Conservation (phyloP, 345 rosid species). For the Clausena lansium region DNA sequence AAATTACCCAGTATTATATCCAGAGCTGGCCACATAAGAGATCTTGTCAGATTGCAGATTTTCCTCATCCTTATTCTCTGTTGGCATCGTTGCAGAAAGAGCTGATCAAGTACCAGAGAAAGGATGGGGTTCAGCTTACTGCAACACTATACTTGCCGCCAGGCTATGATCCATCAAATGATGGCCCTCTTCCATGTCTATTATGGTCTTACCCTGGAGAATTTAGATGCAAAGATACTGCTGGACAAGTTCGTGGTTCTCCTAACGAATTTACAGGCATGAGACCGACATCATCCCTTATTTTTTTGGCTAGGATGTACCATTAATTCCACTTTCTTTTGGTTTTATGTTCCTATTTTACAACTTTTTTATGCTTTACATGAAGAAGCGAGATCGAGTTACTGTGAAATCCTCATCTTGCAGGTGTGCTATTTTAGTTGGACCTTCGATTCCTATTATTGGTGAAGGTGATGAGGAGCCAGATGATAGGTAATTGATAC, state of each 20-base stretch:
- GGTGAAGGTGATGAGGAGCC: constrained; percentile 98
- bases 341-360: constrained; percentile 9
- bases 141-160: constrained; percentile 93
- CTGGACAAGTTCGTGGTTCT: constrained; percentile 98
- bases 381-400: constrained; percentile 15
- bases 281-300: constrained; percentile 90
- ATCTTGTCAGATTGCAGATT: constrained; percentile 71
- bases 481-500: constrained; percentile 66
- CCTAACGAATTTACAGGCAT: constrained; percentile 97
- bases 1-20: constrained; percentile 83
- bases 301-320: constrained; percentile 96
- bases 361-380: constrained; percentile 8
- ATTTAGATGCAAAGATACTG: constrained; percentile 99
- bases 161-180: constrained; percentile 80
- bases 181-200: constrained; percentile 89
- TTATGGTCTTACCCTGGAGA: constrained; percentile 99
- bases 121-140: constrained; percentile 93
- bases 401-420: constrained; percentile 21
- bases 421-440: constrained; percentile 91
- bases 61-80: constrained; percentile 96
- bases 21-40: constrained; percentile 86
- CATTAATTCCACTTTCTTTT: not conserved
- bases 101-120: constrained; percentile 93
- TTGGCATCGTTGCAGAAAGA: constrained; percentile 89
- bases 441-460: constrained; percentile 95